A percentile compares a stretch with the other conserved stretches of the same genome.
phyloP scores from a whole-genome alignment of 2,329 filamentous ascomycete species.

The Epichloe gansuensis region DNA sequence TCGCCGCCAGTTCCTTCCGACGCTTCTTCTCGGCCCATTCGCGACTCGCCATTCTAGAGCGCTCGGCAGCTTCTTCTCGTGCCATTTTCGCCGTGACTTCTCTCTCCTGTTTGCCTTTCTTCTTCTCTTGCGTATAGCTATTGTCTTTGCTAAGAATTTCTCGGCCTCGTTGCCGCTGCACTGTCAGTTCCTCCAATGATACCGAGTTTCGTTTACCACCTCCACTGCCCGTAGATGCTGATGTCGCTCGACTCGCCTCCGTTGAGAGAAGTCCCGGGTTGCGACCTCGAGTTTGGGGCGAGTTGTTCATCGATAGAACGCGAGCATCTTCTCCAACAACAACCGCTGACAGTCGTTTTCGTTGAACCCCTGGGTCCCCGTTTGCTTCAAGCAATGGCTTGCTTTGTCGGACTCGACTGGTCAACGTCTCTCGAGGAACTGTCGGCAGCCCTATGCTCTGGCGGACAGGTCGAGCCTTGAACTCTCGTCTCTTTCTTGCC shows the following conservation, averaged over 20 bases:
- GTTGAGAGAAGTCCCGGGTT: slow-evolving; percentile 14
- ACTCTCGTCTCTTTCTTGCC: slow-evolving; percentile 46
- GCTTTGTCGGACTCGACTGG: slow-evolving; percentile 44
- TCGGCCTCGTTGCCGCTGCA: slow-evolving; percentile 40
- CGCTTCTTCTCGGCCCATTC: slow-evolving; percentile 51
- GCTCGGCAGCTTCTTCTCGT: slow-evolving; percentile 48
- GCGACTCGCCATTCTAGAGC: slow-evolving; percentile 44
- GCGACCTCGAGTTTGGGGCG: slow-evolving; percentile 16
- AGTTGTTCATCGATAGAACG: slow-evolving; percentile 5
- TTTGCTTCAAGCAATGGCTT: slow-evolving; percentile 23
- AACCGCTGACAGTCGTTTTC: slow-evolving; percentile 16
- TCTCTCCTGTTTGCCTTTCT: slow-evolving; percentile 41
- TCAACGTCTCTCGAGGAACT: slow-evolving; percentile 42
- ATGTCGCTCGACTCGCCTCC: slow-evolving; percentile 27
- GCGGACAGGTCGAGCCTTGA: slow-evolving; percentile 48
- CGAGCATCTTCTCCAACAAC: slow-evolving; percentile 3
- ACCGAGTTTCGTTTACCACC: slow-evolving; percentile 35
- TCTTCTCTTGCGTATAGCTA: slow-evolving; percentile 31
- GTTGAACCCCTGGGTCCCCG: slow-evolving; percentile 8
- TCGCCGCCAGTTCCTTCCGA: slow-evolving; percentile 22
- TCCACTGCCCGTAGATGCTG: slow-evolving; percentile 32
- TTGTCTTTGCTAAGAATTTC: slow-evolving; percentile 44
- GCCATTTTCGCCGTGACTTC: slow-evolving; percentile 42
- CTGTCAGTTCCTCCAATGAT: slow-evolving; percentile 36
- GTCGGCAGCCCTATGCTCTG: slow-evolving; percentile 28